These are phyloP conservation scores for Hawksworthiomyces lignivorus DNA, from an alignment of 2,329 filamentous ascomycete genomes.

Conservation along the genomic window DNA sequence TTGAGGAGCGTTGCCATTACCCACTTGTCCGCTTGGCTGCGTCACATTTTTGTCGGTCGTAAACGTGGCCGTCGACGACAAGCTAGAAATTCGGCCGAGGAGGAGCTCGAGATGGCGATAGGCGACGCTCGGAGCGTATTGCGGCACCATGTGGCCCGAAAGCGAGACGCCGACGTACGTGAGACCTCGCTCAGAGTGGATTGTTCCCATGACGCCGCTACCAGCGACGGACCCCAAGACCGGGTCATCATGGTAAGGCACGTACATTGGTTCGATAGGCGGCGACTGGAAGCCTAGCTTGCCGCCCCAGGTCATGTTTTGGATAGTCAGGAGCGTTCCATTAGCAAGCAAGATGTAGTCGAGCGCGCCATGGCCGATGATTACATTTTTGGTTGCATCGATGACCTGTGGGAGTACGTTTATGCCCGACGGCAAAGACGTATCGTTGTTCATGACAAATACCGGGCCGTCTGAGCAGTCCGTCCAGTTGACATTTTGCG, in stretches of 20 bases:
- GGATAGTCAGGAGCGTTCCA: conserved; percentile 63
- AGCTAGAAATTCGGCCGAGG: conserved; percentile 57
- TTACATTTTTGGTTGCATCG: conserved; percentile 62
- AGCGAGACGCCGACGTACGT: conserved; percentile 60
- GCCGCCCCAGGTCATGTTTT: conserved; percentile 77
- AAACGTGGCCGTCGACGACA: conserved; percentile 36
- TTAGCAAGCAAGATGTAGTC: conserved; percentile 63
- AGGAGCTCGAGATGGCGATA: conserved; percentile 70
- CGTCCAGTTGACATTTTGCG: conserved; percentile 37
- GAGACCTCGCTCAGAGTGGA: conserved; percentile 66
- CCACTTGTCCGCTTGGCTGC: conserved; percentile 20
- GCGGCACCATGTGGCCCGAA: conserved; percentile 60
- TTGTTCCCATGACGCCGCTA: conserved; percentile 58
- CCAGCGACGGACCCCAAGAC: conserved; percentile 23
- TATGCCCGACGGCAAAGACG: conserved; percentile 43
- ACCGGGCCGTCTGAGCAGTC: conserved; percentile 40
- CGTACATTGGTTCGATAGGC: conserved; percentile 58
- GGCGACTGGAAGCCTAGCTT: conserved; percentile 57
- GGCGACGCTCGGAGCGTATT: conserved; percentile 60
- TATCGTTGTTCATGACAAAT: conserved; percentile 38
- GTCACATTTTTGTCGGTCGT: conserved; percentile 16
- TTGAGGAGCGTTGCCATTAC: conserved; percentile 23
- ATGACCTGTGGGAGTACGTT: conserved; percentile 63
- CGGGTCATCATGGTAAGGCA: conserved; percentile 53
- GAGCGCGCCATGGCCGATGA: conserved; percentile 64